Percentiles rank a stretch among this genome's conserved stretches.
Evolutionary conservation across 2,329 filamentous ascomycete species (phyloP).

Genomic region (Tolypocladium album): DNA sequence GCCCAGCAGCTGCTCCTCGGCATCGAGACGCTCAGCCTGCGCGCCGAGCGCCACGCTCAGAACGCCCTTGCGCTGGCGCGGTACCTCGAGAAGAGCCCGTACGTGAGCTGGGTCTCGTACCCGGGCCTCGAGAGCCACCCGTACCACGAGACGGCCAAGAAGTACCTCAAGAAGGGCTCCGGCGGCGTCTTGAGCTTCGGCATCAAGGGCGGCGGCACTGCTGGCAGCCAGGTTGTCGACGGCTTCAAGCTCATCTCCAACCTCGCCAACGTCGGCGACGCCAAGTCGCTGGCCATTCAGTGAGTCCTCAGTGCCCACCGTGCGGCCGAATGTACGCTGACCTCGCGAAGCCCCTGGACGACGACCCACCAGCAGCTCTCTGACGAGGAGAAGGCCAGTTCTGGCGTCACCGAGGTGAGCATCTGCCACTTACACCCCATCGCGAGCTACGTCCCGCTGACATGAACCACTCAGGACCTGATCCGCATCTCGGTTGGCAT

Average conservation of each 20-base stretch:
- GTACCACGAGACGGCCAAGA: slow-evolving; percentile 71
- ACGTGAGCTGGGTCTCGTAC: slow-evolving; percentile 91
- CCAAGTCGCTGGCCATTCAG: slow-evolving; percentile 90
- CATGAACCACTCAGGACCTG: slow-evolving; percentile 47
- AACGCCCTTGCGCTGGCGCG: slow-evolving; percentile 72
- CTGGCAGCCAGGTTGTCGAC: slow-evolving; percentile 82
- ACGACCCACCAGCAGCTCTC: slow-evolving; percentile 90
- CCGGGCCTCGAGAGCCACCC: slow-evolving; percentile 76
- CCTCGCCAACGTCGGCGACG: slow-evolving; percentile 90
- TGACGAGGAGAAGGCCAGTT: slow-evolving; percentile 68
- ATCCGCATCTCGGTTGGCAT: slow-evolving; percentile 94
- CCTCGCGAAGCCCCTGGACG: slow-evolving; percentile 57
- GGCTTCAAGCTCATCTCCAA: slow-evolving; percentile 93
- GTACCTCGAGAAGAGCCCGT: slow-evolving; percentile 73
- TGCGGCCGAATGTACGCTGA: background rate
- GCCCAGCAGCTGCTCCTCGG: slow-evolving; percentile 88
- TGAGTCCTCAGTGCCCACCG: slow-evolving; percentile 10
- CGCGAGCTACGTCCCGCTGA: background rate
- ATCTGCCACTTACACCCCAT: background rate
- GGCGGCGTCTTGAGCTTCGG: slow-evolving; percentile 91
- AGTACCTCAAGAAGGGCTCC: slow-evolving; percentile 74
- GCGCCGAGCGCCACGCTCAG: slow-evolving; percentile 74
- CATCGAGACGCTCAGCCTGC: slow-evolving; percentile 78
- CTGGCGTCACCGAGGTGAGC: slow-evolving; percentile 67
- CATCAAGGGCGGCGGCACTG: slow-evolving; percentile 77